phyloP scores from a whole-genome alignment of 2,329 filamentous ascomycete species.

The Ceratocystis papillata region DNA sequence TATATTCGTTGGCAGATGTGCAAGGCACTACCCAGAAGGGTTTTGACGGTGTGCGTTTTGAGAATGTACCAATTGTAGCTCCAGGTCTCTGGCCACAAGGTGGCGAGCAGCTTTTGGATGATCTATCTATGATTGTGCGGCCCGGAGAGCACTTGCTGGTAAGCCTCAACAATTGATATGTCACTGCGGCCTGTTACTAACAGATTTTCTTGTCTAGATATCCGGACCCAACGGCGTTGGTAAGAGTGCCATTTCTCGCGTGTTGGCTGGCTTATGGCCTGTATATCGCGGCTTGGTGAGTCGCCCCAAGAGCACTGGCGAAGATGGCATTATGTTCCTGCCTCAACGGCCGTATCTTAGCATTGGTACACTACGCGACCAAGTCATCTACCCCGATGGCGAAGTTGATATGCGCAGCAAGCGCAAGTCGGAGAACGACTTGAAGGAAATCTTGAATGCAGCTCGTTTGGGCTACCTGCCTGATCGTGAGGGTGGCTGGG shows the following conservation, averaged over 20 bases:
- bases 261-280: conserved; percentile 89
- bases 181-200: not conserved
- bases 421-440: conserved; percentile 61
- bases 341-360: conserved; percentile 88
- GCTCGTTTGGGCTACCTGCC: conserved; percentile 81
- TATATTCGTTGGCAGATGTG: conserved; percentile 81
- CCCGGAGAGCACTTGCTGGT: conserved; percentile 80
- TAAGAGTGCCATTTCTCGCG: conserved; percentile 76
- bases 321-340: conserved; percentile 96
- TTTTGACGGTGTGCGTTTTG: conserved; percentile 86
- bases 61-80: conserved; percentile 86
- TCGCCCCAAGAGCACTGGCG: conserved; percentile 65
- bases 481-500: conserved; percentile 88
- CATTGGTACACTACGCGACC: conserved; percentile 84
- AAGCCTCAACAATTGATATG: conserved; percentile 27
- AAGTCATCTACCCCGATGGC: conserved; percentile 95
- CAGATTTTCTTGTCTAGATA: conserved; percentile 41
- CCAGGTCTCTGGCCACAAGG: conserved; percentile 79
- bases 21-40: conserved; percentile 91
- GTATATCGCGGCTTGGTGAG: conserved; percentile 88
- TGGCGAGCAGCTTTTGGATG: conserved; percentile 83
- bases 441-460: conserved; percentile 68
- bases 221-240: conserved; percentile 92
- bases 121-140: conserved; percentile 77
- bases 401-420: conserved; percentile 86